Conservation (phyloP, 148 eudicot genomes). For the Spergularia marina region DNA sequence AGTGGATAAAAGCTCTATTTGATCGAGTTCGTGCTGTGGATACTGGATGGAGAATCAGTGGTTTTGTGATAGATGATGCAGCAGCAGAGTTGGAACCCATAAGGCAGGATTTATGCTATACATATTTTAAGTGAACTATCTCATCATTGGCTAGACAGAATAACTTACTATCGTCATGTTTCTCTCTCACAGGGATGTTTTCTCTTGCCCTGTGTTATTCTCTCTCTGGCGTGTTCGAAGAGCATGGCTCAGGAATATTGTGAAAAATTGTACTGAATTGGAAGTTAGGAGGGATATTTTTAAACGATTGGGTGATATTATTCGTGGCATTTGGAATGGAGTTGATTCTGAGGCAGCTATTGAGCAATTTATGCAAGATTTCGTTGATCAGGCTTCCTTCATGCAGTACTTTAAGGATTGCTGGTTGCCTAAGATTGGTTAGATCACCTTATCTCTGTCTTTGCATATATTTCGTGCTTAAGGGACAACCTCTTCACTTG, state of each 20-base stretch:
- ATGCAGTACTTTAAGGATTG: slow-evolving; percentile 74
- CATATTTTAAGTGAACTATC: slow-evolving; percentile 6
- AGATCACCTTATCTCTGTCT: slow-evolving; percentile 20
- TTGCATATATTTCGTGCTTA: background rate
- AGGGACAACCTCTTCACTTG: background rate
- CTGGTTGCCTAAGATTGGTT: slow-evolving; percentile 93
- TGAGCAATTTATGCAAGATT: slow-evolving; percentile 62
- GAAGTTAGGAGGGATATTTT: slow-evolving; percentile 73
- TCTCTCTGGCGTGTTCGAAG: slow-evolving; percentile 92
- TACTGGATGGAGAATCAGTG: slow-evolving; percentile 72
- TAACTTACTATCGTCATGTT: slow-evolving; percentile 20
- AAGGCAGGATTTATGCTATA: slow-evolving; percentile 48
- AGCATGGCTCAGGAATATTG: slow-evolving; percentile 82
- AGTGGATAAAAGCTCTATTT: slow-evolving; percentile 90
- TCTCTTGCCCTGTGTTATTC: slow-evolving; percentile 74
- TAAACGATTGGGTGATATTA: slow-evolving; percentile 68
- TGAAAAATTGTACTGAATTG: slow-evolving; percentile 58
- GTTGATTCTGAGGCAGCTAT: slow-evolving; percentile 44
- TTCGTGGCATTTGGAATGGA: slow-evolving; percentile 64
- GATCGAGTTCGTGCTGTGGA: slow-evolving; percentile 69
- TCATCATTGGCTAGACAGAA: slow-evolving; percentile 19
- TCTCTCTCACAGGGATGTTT: slow-evolving; percentile 65
- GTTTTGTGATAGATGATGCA: slow-evolving; percentile 90
- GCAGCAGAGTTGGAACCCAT: slow-evolving; percentile 83
- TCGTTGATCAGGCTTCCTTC: slow-evolving; percentile 68